phyloP scores from a whole-genome alignment of 2,329 filamentous ascomycete genomes.

The Microcyclospora tardicrescens region DNA sequence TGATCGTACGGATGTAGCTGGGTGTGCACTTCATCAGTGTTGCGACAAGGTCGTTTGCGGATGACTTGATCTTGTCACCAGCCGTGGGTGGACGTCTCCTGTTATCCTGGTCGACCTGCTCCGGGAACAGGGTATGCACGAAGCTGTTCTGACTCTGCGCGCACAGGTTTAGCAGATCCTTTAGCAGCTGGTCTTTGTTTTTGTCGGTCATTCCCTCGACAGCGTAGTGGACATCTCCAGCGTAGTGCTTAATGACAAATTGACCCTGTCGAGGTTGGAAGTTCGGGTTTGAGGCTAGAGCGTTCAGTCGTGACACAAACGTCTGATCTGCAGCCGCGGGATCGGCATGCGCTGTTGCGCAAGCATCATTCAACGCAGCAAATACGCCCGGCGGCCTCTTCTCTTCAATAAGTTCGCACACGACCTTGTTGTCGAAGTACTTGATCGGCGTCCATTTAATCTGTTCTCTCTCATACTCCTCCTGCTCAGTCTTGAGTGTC shows the following conservation, averaged over 20 bases:
- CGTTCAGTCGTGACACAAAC: constrained; percentile 85
- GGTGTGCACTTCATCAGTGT: constrained; percentile 96
- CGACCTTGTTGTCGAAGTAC: constrained; percentile 98
- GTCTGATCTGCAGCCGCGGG: constrained; percentile 87
- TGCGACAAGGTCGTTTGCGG: constrained; percentile 85
- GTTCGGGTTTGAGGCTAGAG: constrained; percentile 75
- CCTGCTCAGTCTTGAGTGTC: constrained; percentile 90
- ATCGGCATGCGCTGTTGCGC: constrained; percentile 95
- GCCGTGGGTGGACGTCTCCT: constrained; percentile 86
- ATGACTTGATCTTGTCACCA: constrained; percentile 88
- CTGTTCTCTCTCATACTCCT: constrained; percentile 89
- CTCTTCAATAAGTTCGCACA: constrained; percentile 93
- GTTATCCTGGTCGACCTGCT: constrained; percentile 92
- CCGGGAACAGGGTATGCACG: constrained; percentile 76
- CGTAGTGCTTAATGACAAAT: constrained; percentile 98
- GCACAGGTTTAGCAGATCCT: constrained; percentile 81
- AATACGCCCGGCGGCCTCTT: constrained; percentile 83
- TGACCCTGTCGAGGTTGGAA: constrained; percentile 85
- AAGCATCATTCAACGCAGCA: constrained; percentile 91
- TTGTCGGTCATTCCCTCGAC: constrained; percentile 98
- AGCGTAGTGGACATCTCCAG: constrained; percentile 88
- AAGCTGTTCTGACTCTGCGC: constrained; percentile 74
- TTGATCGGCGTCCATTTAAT: constrained; percentile 99
- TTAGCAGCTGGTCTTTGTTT: constrained; percentile 95
- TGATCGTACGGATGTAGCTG: constrained; percentile 97